Percentiles rank a stretch among this genome's conserved stretches.
Conservation (phyloP, 768 basidiomycete species). For the Mycena haematopus region DNA sequence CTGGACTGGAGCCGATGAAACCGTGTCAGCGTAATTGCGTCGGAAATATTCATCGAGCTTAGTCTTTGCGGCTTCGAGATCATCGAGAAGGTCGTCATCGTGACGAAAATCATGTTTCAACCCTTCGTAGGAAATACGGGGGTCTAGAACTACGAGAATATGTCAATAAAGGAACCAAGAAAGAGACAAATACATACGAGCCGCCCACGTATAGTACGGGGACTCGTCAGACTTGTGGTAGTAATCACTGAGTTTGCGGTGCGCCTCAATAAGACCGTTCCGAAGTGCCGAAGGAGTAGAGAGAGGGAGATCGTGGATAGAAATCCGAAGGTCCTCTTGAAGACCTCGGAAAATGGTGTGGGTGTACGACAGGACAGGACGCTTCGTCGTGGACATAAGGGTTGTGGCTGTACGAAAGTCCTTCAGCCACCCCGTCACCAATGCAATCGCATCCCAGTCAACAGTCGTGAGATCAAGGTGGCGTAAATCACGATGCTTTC, state of each 20-base stretch:
- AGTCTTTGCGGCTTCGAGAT: neutral
- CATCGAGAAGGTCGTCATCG: neutral
- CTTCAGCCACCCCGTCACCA: neutral
- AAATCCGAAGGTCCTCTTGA: neutral
- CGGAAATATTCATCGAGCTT: neutral
- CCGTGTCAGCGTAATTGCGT: neutral
- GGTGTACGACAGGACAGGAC: neutral
- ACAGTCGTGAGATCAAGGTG: neutral
- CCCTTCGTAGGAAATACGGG: neutral
- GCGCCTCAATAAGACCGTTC: neutral
- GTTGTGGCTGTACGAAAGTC: neutral
- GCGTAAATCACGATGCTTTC: neutral
- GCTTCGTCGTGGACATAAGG: neutral
- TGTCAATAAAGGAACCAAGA: neutral
- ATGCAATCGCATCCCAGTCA: neutral
- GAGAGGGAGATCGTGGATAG: neutral
- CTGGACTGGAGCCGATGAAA: too few species aligned
- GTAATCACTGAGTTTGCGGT: neutral
- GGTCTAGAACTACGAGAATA: neutral
- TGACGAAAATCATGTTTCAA: neutral
- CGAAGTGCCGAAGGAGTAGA: neutral
- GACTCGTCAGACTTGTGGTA: neutral
- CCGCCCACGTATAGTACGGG: neutral
- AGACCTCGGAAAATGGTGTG: neutral
- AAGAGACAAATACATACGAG: neutral